Evolutionary conservation across 805 yeast genomes (phyloP).

Genomic region (Zygotorulaspora danielsina): DNA sequence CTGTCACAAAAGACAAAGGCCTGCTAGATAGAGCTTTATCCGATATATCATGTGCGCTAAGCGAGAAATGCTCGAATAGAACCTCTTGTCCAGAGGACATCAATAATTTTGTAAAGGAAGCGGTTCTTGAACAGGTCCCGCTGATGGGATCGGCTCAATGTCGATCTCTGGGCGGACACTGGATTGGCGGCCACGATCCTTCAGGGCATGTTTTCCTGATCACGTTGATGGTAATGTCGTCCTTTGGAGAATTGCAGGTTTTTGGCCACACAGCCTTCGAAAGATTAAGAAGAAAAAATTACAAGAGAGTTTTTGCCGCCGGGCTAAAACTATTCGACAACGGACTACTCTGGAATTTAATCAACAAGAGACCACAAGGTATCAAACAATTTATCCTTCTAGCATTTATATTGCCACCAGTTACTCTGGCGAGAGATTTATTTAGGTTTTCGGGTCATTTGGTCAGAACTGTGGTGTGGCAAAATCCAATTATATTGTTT

Average conservation of each 20-base stretch:
- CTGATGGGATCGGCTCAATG: conserved; percentile 41
- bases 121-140: conserved; percentile 22
- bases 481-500: conserved; percentile 31
- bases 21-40: conserved; percentile 7
- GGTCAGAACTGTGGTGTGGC: conserved; percentile 16
- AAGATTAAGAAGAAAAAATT: conserved; percentile 3
- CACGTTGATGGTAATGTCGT: conserved; percentile 39
- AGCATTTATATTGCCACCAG: conserved; percentile 15
- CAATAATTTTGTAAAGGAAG: conserved; percentile 16
- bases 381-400: conserved; percentile 6
- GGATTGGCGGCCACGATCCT: conserved; percentile 93
- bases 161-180: conserved; percentile 56
- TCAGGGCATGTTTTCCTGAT: conserved; percentile 88
- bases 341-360: conserved; percentile 14
- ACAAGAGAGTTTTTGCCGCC: background rate
- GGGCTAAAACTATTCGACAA: conserved; percentile 12
- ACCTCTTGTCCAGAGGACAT: conserved; percentile 12
- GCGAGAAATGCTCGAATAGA: conserved; percentile 3
- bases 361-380: conserved; percentile 8
- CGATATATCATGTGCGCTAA: conserved; percentile 12
- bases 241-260: conserved; percentile 55
- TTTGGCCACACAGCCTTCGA: conserved; percentile 12
- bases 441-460: conserved; percentile 1
- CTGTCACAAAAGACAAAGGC: conserved; percentile 2
- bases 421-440: conserved; percentile 4